These are phyloP conservation scores for Agastache rugosa DNA, from an alignment of 257 asterid genomes.

Conservation along the genomic window DNA sequence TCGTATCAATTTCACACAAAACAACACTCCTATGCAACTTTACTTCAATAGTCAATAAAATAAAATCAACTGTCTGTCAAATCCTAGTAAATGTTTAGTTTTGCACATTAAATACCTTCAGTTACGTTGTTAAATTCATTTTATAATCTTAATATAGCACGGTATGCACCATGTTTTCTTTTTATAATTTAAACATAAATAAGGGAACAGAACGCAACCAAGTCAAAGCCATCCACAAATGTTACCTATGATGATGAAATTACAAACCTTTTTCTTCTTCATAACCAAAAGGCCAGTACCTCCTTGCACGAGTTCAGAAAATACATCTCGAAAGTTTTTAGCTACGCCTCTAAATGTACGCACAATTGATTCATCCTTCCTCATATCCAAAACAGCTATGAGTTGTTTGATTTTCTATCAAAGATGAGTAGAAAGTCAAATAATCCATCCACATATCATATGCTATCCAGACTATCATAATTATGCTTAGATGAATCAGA, in stretches of 20 bases:
- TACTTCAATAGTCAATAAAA: too few species aligned
- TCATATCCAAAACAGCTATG: constrained; percentile 88
- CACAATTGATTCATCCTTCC: constrained; percentile 98
- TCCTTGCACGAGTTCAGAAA: constrained; percentile 97
- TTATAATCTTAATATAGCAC: background rate
- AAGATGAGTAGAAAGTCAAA: constrained; percentile 34
- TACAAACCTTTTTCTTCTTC: constrained; percentile 95
- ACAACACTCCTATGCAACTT: too few species aligned
- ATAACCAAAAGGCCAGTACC: constrained; percentile 91
- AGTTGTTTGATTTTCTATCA: constrained; percentile 96
- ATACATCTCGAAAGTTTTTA: constrained; percentile 93
- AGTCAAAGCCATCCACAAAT: constrained; percentile 7
- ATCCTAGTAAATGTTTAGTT: background rate
- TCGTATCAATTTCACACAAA: background rate
- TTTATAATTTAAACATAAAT: constrained; percentile 24
- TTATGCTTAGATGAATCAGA: constrained; percentile 21
- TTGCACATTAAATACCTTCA: constrained; percentile 1
- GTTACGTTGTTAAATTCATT: constrained; percentile 7
- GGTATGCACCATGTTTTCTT: too few species aligned
- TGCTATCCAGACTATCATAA: constrained; percentile 3
- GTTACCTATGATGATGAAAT: constrained; percentile 28
- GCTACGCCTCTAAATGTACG: constrained; percentile 99
- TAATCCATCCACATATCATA: constrained; percentile 16
- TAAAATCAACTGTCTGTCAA: too few species aligned
- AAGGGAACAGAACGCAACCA: constrained; percentile 20